Evolutionary conservation across 2,329 filamentous ascomycete species (phyloP), one percentile per base, ranked within the genome.

Genomic region (Ophiostoma montium): DNA sequence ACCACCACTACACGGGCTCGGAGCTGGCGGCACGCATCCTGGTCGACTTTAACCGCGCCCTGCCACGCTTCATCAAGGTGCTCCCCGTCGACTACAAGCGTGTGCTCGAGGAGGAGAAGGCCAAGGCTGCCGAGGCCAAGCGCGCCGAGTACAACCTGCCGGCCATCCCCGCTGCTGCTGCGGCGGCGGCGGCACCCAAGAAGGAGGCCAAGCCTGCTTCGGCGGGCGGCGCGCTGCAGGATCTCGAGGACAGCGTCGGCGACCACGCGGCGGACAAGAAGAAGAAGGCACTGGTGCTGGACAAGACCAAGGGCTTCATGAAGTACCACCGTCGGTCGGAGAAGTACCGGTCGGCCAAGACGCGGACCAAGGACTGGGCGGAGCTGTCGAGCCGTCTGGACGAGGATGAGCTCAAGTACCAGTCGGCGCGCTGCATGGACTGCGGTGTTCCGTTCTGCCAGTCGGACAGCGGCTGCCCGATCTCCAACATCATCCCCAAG

Each of bases 391-490:
- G 79, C 60, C 84, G 90, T 51, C 76, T 96, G 45, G 87, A 86
- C 56, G 88, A 95, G 66, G 90, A 95, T 58, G 88, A 95, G 69
- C 79, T 95, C 56, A 95, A 95, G 71, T 95, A 94, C 62, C 90
- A 96, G 67, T 84, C 88, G 43, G 90, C 90, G 53, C 86, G 90
- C 56, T 96, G 90, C 72, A 96, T 96, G 90, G 90, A 96, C 69
- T 96, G 90, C 54, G 90, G 90, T 78, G 89, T 96, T 53, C 90
- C 90, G 1, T 96, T 96, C 76, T 96, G 90, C 60, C 90, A 96
- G 66, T 95, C 88, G 18, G 90, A 96, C 58, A 88, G 86, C 55
- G 90, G 90, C 45, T 96, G 90, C 63, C 90, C 90, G 1, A 95
- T 95, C 65, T 88, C 82, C 57, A 96, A 96, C 70, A 94, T 96